Evolutionary conservation across 768 basidiomycete species (phyloP), one percentile per base, ranked within the genome.

Genomic region (Cystofilobasidium ferigula): DNA sequence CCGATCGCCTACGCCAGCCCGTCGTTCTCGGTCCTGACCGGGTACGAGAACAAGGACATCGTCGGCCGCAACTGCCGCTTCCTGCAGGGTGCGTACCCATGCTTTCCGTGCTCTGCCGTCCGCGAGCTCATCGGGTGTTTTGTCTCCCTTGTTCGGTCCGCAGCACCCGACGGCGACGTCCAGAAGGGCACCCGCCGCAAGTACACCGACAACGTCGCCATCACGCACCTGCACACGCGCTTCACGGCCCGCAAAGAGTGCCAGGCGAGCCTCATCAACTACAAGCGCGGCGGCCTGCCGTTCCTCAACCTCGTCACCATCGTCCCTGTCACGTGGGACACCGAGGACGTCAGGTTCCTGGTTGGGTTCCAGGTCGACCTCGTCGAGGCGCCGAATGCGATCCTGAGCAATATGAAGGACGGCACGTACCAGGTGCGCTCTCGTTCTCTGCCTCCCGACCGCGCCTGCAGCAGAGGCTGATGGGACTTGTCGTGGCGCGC

Each of bases 301-400:
- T 98, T 98, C 76, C 83, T 88, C 77, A 99, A 98, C 73, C 84
- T 94, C 64, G 85, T 98, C 69, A 88, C 88, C 1, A 73, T 97
- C 71, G 87, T 98, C 43, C 94, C 95, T 20, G 82, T 97, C 67
- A 88, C 85, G 4, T 89, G 86, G 10, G 88, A 83, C 24, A 80
- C 80, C 43, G 83, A 84, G 61, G 86, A 93, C 48, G 80, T 88
- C 48, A 84, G 83, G 12, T 94, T 87, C 73, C 86, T 88, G 71
- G 86, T 99, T 58, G 95, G 95, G 0, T 98, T 99, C 80, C 92
- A 99, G 77, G 87, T 95, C 62, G 90, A 97, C 76, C 79, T 99
- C 58, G 84, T 85, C 20, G 84, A 86, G 71, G 89, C 94, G 77
- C 91, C 90, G 2, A 84, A 84, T 70, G 83, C 83, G 1, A 92